A percentile compares a stretch with the other conserved stretches of the same genome.
Evolutionary conservation across 2,329 filamentous ascomycete species (phyloP).

Genomic region (Elsinoe perseae): DNA sequence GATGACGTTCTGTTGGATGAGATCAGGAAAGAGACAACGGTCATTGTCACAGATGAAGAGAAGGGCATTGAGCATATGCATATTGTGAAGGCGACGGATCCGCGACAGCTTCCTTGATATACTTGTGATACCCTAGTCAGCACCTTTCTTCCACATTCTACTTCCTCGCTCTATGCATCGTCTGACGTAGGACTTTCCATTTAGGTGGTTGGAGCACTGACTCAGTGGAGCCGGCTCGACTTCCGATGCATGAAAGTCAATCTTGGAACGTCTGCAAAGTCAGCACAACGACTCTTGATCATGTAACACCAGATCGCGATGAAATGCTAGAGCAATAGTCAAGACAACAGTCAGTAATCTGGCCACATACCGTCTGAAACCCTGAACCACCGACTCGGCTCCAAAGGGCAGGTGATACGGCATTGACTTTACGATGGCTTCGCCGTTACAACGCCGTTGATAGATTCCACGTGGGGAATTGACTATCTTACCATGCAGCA

Average conservation of each 20-base stretch:
- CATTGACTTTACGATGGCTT: background rate
- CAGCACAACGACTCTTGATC: background rate
- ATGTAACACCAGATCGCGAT: background rate
- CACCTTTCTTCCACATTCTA: background rate
- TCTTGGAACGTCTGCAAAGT: too few species aligned
- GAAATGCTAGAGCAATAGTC: background rate
- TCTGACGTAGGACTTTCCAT: too few species aligned
- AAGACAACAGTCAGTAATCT: background rate
- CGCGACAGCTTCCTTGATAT: background rate
- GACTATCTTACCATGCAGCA: too few species aligned
- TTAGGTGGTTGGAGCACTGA: background rate
- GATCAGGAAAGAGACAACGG: conserved; percentile 8
- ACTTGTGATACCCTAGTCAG: background rate
- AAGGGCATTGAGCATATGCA: conserved; percentile 5
- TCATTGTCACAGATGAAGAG: conserved; percentile 8
- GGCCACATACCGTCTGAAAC: background rate
- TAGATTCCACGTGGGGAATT: background rate
- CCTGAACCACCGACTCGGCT: background rate
- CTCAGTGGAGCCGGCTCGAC: background rate
- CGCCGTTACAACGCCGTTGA: background rate
- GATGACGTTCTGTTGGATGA: background rate
- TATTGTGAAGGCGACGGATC: background rate
- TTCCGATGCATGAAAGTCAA: too few species aligned
- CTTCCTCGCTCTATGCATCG: too few species aligned
- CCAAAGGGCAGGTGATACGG: background rate